phyloP scores from a whole-genome alignment of 495 filamentous ascomycete species.

The Neurospora discreta region DNA sequence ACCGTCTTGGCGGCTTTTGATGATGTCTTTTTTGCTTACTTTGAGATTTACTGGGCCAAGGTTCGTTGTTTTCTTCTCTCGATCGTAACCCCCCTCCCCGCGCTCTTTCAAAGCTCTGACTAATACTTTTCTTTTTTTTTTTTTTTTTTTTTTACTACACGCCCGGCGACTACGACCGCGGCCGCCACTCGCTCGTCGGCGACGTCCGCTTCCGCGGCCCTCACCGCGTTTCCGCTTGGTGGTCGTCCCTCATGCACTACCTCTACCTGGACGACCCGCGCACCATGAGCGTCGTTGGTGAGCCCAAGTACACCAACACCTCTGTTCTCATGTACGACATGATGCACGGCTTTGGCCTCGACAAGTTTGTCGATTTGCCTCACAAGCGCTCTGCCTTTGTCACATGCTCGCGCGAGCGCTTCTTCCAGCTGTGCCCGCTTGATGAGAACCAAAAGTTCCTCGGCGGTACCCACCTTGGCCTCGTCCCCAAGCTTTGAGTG shows the following conservation, averaged over 20 bases:
- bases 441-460: constrained; percentile 37
- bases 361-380: constrained; percentile 54
- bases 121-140: too few relatives aligned
- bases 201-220: constrained; percentile 51
- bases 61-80: constrained; percentile 20
- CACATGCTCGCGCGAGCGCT: constrained; percentile 49
- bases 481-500: constrained; percentile 34
- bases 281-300: constrained; percentile 50
- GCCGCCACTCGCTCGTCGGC: constrained; percentile 57
- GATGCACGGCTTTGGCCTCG: constrained; percentile 51
- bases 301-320: constrained; percentile 49
- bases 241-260: constrained; percentile 58
- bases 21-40: constrained; percentile 52
- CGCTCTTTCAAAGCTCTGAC: too few relatives aligned
- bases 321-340: constrained; percentile 57
- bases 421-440: constrained; percentile 56
- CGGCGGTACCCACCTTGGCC: constrained; percentile 32
- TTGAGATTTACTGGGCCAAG: constrained; percentile 64
- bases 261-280: constrained; percentile 59
- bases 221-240: constrained; percentile 58
- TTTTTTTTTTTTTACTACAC: too few relatives aligned
- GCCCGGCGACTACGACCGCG: constrained; percentile 53
- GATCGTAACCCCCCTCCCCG: neutral
- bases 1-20: constrained; percentile 52
- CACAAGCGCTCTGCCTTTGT: constrained; percentile 57